Conservation (phyloP, 352 stramenopile genomes). For the Bremia lactucae region DNA sequence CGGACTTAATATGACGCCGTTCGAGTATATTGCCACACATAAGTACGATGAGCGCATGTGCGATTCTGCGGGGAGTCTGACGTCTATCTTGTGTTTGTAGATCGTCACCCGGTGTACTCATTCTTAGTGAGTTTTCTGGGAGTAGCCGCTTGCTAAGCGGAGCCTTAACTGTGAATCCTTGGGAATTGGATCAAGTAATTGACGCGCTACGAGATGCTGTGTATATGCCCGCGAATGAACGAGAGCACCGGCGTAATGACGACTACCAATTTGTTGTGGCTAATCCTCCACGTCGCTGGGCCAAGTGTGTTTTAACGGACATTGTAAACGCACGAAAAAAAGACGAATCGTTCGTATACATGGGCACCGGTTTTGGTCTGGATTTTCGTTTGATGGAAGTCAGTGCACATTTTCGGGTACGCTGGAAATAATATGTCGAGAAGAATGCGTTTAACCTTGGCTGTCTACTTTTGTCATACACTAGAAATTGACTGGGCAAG, state of each 20-base stretch:
- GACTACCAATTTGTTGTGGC: constrained; percentile 69
- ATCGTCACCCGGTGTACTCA: constrained; percentile 77
- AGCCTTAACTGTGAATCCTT: constrained; percentile 95
- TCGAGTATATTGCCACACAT: constrained; percentile 75
- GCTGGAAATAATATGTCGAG: constrained; percentile 2
- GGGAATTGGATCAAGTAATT: constrained; percentile 85
- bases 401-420: constrained; percentile 82
- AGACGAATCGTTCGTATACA: constrained; percentile 71
- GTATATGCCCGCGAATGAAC: constrained; percentile 63
- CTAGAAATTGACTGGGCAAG: constrained; percentile 62
- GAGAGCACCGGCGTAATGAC: constrained; percentile 59
- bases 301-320: constrained; percentile 59
- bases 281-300: constrained; percentile 60
- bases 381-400: constrained; percentile 95
- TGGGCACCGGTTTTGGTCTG: constrained; percentile 91
- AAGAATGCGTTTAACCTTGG: not conserved
- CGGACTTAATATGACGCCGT: constrained; percentile 70
- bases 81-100: constrained; percentile 7
- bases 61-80: not conserved
- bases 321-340: constrained; percentile 75
- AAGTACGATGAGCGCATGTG: constrained; percentile 24
- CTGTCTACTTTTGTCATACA: not conserved
- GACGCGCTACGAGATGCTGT: constrained; percentile 58
- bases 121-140: constrained; percentile 96
- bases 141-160: constrained; percentile 92